phyloP scores from a whole-genome alignment of 2,329 filamentous ascomycete species.

The Piedraia hortae region DNA sequence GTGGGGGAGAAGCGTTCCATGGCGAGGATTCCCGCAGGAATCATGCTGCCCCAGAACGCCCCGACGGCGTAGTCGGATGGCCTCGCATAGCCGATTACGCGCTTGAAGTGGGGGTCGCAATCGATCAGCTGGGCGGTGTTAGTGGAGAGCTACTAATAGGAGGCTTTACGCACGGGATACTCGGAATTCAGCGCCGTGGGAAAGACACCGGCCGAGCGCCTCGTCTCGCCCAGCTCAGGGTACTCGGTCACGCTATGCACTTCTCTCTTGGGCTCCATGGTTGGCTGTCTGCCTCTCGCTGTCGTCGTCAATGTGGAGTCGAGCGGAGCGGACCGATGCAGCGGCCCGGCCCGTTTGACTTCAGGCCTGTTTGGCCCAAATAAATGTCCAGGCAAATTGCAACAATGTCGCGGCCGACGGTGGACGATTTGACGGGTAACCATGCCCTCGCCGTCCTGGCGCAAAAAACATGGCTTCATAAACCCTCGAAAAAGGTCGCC shows the following conservation, averaged over 20 bases:
- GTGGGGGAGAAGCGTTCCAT: slow-evolving; percentile 74
- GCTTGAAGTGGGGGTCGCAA: slow-evolving; percentile 86
- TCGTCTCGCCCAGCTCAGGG: slow-evolving; percentile 10
- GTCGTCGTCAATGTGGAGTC: too few relatives aligned
- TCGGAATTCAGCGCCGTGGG: slow-evolving; percentile 58
- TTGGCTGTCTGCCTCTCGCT: too few relatives aligned
- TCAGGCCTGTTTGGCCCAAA: slow-evolving; percentile 1
- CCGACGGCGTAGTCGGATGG: slow-evolving; percentile 57
- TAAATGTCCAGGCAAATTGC: slow-evolving; percentile 2
- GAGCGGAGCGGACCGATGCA: too few relatives aligned
- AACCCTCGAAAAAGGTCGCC: slow-evolving; percentile 40
- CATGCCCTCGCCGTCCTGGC: slow-evolving; percentile 41
- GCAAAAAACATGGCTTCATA: slow-evolving; percentile 55
- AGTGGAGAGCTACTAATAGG: slow-evolving; percentile 1
- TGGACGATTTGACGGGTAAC: slow-evolving; percentile 43
- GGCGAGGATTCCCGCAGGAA: slow-evolving; percentile 43
- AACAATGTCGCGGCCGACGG: slow-evolving; percentile 26
- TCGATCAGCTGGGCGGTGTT: slow-evolving; percentile 58
- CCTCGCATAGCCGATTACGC: slow-evolving; percentile 69
- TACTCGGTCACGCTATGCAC: slow-evolving; percentile 5
- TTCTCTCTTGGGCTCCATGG: slow-evolving; percentile 3
- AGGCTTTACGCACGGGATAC: slow-evolving; percentile 38
- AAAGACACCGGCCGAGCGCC: slow-evolving; percentile 17
- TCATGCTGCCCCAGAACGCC: slow-evolving; percentile 37
- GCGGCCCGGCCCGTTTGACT: too few relatives aligned